Base-by-base conservation (phyloP, 495 filamentous ascomycete genomes). In the Paragyromitra xinjiangensis region DNA sequence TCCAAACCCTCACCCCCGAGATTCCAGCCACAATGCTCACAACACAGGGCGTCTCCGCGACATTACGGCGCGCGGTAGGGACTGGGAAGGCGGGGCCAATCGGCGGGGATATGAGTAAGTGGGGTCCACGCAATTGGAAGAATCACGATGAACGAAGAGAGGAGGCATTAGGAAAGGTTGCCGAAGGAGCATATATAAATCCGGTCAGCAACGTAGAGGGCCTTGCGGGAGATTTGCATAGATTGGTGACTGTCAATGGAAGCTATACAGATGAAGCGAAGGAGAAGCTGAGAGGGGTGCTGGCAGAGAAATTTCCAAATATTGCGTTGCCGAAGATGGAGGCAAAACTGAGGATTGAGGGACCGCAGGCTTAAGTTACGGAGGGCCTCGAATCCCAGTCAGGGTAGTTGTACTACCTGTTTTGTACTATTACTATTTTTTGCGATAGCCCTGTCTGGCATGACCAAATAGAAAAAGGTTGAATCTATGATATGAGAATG, bases 191-290 rank as follows among this genome's bases (percentile, higher is more conserved):
- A 6, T 79, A 78, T 51, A 40, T 16, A 9, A 44, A 16, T 22
- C 66, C 51, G 6, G 24, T 50, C 19, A 14, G 16, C 9, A 39
- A 58, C 6, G 63, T 9, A 3, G 42, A 26, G 22, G 73, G 39
- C 1, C 24, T 69, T 7, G 42, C 24, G 9, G 48, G 42, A 29
- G 74, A 72, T 40, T 34, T 79, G 39, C 59, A 78, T 24, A 65
- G 77, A 40, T 42, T 78, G 37, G 68, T 79, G 24, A 72, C 39
- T 5, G 66, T 67, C 6, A 78, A 79, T 51, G 74, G 66, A 16
- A 71, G 40, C 8, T 78, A 71, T 65, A 71, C 58, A 3, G 51
- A 78, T 42, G 53, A 64, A 1, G 73, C 56, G 22, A 78, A 78
- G 56, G 37, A 34, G n/a, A 68, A 64, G n/a, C 8, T 78, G 16